phyloP scores from a whole-genome alignment of 306 rosid genomes.

The Fagus sylvatica region DNA sequence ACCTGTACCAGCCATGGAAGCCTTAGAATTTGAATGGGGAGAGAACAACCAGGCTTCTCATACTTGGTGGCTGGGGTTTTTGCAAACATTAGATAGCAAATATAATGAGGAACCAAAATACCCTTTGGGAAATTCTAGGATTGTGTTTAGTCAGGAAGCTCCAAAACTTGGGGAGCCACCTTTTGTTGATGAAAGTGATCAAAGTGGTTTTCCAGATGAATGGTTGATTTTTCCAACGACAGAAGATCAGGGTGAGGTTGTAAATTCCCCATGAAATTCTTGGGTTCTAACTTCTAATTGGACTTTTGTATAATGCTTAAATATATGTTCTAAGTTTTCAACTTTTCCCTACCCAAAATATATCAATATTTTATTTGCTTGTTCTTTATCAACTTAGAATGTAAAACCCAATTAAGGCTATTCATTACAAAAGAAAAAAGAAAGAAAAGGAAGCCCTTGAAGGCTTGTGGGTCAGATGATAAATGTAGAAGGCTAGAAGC shows the following conservation, averaged over 20 bases:
- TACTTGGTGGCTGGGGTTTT: constrained; percentile 56
- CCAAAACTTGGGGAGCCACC: constrained; percentile 6
- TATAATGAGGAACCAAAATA: constrained; percentile 18
- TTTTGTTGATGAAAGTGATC: constrained; percentile 28
- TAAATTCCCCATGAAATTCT: not conserved
- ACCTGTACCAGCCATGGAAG: constrained; percentile 20
- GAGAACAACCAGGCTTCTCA: constrained; percentile 48
- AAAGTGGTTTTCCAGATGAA: constrained; percentile 42
- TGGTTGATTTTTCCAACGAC: constrained; percentile 46
- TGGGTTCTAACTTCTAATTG: not conserved
- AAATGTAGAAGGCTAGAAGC: no score
- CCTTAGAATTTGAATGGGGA: constrained; percentile 32
- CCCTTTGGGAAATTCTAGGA: constrained; percentile 7
- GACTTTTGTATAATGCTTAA: not conserved
- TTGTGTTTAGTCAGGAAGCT: not conserved
- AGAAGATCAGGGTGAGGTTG: constrained; percentile 27
- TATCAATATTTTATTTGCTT: not conserved
- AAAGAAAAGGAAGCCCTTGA: no score
- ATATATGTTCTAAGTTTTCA: not conserved
- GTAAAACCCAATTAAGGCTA: no score
- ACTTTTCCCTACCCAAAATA: not conserved
- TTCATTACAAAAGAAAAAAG: no score
- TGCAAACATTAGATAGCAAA: constrained; percentile 39
- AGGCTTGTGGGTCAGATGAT: no score
- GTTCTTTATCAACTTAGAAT: no score